phyloP scores from a whole-genome alignment of 169 alveolate genomes.

The Plasmodium sp. region DNA sequence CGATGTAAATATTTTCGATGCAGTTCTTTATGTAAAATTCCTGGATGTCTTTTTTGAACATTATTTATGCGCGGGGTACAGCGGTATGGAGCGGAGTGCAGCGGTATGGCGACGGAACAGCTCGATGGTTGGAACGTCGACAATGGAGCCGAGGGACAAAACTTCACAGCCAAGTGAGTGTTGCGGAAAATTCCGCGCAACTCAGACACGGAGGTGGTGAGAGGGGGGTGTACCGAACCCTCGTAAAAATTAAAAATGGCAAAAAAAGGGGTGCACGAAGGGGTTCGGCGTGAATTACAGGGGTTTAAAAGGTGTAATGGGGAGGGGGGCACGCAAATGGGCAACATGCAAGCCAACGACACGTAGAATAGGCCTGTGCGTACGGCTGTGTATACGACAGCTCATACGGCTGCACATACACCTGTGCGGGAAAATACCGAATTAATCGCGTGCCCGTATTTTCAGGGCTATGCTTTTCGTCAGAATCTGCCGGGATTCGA shows the following conservation, averaged over 20 bases:
- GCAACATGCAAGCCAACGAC: neutral
- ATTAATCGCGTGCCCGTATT: neutral
- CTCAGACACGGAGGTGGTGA: neutral
- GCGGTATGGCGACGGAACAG: neutral
- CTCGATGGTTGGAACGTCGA: neutral
- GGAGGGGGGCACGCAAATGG: neutral
- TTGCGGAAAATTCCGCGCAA: neutral
- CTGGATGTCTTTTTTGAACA: constrained; percentile 51
- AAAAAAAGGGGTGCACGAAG: neutral
- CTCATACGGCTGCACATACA: neutral
- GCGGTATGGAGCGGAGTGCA: neutral
- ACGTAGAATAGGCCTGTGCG: neutral
- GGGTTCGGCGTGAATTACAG: constrained; percentile 4
- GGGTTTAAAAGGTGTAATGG: neutral
- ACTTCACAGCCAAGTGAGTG: neutral
- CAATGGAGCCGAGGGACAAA: neutral
- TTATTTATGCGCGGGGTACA: constrained; percentile 23
- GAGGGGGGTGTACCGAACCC: neutral
- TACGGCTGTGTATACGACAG: neutral
- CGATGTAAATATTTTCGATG: constrained; percentile 35
- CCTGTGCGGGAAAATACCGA: constrained; percentile 10
- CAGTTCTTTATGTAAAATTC: constrained; percentile 28
- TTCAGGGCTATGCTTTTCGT: neutral
- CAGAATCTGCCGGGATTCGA: constrained; percentile 1
- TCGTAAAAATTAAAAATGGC: neutral